phyloP scores from a whole-genome alignment of 2,329 filamentous ascomycete species.

The Nigrospora sphaerica region DNA sequence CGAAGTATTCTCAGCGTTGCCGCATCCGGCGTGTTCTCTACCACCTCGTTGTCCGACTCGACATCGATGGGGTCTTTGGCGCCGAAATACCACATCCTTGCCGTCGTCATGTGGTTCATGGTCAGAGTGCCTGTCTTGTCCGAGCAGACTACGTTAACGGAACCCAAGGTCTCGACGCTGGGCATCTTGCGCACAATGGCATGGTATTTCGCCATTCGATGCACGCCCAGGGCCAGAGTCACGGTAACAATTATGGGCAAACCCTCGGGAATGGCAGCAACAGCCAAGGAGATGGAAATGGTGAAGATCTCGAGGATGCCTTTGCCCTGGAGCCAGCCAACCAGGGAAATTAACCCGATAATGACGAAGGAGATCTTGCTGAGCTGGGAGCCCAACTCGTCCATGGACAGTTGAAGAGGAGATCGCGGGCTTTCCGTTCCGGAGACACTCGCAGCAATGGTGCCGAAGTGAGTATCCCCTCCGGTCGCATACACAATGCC shows the following conservation, averaged over 20 bases:
- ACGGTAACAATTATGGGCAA: slow-evolving; percentile 98
- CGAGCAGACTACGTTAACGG: slow-evolving; percentile 99
- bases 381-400: slow-evolving; percentile 89
- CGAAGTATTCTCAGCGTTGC: slow-evolving; percentile 76
- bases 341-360: slow-evolving; percentile 84
- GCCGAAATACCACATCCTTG: slow-evolving; percentile 94
- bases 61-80: slow-evolving; percentile 45
- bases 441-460: slow-evolving; percentile 88
- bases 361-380: slow-evolving; percentile 96
- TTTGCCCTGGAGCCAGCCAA: slow-evolving; percentile 87
- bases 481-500: slow-evolving; percentile 97
- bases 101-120: slow-evolving; percentile 96
- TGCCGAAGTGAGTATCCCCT: slow-evolving; percentile 88
- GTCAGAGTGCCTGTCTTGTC: slow-evolving; percentile 97
- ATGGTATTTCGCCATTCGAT: slow-evolving; percentile 91
- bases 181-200: slow-evolving; percentile 94
- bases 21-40: slow-evolving; percentile 56
- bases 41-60: slow-evolving; percentile 45
- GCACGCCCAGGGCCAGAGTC: slow-evolving; percentile 85
- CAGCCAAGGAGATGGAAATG: slow-evolving; percentile 91
- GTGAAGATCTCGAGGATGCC: slow-evolving; percentile 91
- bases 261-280: slow-evolving; percentile 93
- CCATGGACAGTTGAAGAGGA: slow-evolving; percentile 92
- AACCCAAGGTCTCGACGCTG: slow-evolving; percentile 93
- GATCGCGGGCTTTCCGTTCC: slow-evolving; percentile 94